Evolutionary conservation across 495 filamentous ascomycete species (phyloP).

Genomic region (Symbiotaphrina buchneri): DNA sequence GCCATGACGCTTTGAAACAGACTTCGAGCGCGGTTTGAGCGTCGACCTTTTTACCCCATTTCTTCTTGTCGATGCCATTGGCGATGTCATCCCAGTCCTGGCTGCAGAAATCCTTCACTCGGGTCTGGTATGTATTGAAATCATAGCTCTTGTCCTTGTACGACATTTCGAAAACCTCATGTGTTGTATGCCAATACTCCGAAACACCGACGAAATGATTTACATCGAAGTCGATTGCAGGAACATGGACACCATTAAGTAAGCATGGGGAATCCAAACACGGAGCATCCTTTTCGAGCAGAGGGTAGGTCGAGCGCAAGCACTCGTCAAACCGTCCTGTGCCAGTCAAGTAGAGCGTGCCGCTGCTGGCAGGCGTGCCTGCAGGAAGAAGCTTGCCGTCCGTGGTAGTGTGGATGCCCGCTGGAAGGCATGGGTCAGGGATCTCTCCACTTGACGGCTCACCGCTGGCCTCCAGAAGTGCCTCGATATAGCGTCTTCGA

Average conservation of each 20-base stretch:
- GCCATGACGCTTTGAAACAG: constrained; percentile 95
- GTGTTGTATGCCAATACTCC: constrained; percentile 98
- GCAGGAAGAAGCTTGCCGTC: constrained; percentile 17
- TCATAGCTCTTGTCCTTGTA: constrained; percentile 75
- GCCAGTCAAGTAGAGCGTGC: constrained; percentile 36
- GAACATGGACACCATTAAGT: constrained; percentile 71
- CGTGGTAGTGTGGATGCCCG: constrained; percentile 40
- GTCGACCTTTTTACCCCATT: constrained; percentile 63
- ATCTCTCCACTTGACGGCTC: constrained; percentile 34
- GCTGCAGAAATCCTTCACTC: constrained; percentile 67
- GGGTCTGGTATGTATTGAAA: constrained; percentile 70
- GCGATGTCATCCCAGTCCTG: constrained; percentile 62
- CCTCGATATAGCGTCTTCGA: constrained; percentile 54
- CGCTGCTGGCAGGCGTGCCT: constrained; percentile 7
- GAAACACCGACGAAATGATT: constrained; percentile 98
- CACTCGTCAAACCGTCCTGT: constrained; percentile 80
- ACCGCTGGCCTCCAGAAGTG: constrained; percentile 34
- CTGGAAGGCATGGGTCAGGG: constrained; percentile 81
- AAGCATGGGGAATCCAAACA: constrained; percentile 74
- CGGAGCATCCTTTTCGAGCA: constrained; percentile 74
- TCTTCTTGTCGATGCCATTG: constrained; percentile 30
- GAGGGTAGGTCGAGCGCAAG: constrained; percentile 53
- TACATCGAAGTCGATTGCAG: constrained; percentile 90
- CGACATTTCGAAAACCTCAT: constrained; percentile 71
- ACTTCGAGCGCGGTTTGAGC: constrained; percentile 54